These are phyloP conservation scores for Phytophthora parvispora DNA, from an alignment of 352 stramenopile species.

Conservation along the genomic window DNA sequence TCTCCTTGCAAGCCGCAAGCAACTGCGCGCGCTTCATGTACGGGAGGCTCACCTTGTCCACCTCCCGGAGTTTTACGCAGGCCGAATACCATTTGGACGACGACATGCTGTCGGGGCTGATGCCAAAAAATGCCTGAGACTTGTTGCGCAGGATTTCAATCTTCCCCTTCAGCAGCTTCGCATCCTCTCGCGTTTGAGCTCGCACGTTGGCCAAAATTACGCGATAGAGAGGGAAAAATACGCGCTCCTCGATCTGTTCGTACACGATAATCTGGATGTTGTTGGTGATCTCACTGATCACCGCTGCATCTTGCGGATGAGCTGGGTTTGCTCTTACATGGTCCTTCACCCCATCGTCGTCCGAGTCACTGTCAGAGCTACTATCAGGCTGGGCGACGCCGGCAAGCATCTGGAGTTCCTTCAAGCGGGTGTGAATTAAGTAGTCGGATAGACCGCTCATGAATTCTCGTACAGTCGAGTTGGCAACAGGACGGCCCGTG, in stretches of 20 bases:
- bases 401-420: slow-evolving; percentile 73
- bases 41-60: slow-evolving; percentile 83
- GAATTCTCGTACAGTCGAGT: slow-evolving; percentile 74
- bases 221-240: slow-evolving; percentile 85
- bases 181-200: slow-evolving; percentile 65
- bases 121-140: slow-evolving; percentile 88
- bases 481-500: slow-evolving; percentile 49
- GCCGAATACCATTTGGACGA: slow-evolving; percentile 68
- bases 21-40: slow-evolving; percentile 88
- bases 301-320: slow-evolving; percentile 25
- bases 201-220: slow-evolving; percentile 74
- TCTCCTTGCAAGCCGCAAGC: slow-evolving; percentile 83
- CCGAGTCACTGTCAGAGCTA: slow-evolving; percentile 42
- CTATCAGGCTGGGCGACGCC: slow-evolving; percentile 45
- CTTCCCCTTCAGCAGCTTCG: slow-evolving; percentile 81
- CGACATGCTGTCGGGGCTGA: slow-evolving; percentile 74
- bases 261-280: slow-evolving; percentile 77
- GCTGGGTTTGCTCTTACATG: slow-evolving; percentile 2
- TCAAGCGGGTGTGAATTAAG: slow-evolving; percentile 85
- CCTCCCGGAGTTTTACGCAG: slow-evolving; percentile 70
- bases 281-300: slow-evolving; percentile 66
- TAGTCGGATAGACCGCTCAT: slow-evolving; percentile 86
- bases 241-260: slow-evolving; percentile 88
- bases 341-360: slow-evolving; percentile 38
- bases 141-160: slow-evolving; percentile 86